Conservation (phyloP, 805 yeast species). For the Pichia californica region DNA sequence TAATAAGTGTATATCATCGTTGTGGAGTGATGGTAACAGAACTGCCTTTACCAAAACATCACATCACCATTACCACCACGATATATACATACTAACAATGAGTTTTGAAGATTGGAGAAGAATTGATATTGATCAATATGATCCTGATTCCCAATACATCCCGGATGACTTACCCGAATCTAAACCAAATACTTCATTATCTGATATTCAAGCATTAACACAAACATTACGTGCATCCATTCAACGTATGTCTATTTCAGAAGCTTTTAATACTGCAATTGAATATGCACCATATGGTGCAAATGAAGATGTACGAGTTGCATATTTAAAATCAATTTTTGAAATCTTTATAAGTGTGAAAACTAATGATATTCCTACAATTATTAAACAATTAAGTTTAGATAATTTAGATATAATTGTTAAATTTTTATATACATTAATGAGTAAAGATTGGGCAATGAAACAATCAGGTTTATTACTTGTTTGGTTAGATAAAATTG, state of each 20-base stretch:
- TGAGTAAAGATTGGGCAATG: constrained; percentile 71
- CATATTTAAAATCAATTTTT: constrained; percentile 50
- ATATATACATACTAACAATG: neutral
- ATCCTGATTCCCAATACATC: constrained; percentile 57
- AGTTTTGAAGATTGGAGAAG: constrained; percentile 81
- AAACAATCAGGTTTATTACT: constrained; percentile 81
- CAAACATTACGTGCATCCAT: constrained; percentile 55
- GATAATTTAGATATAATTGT: constrained; percentile 72
- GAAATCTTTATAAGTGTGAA: constrained; percentile 65
- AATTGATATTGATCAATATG: constrained; percentile 87
- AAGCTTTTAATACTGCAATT: constrained; percentile 60
- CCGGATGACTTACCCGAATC: constrained; percentile 29
- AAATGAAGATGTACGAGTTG: constrained; percentile 46
- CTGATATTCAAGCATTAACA: constrained; percentile 49
- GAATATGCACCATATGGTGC: constrained; percentile 81
- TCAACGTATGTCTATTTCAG: constrained; percentile 64
- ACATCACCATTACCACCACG: too few relatives aligned
- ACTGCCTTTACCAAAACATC: too few relatives aligned
- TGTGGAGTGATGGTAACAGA: too few relatives aligned
- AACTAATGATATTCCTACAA: constrained; percentile 56
- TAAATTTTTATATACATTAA: constrained; percentile 80
- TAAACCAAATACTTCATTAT: constrained; percentile 38
- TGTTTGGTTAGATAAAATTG: constrained; percentile 88
- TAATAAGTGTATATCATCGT: too few relatives aligned
- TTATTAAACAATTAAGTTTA: constrained; percentile 51